A percentile compares a stretch with the other conserved stretches of the same genome.
These are phyloP conservation scores for Aureobasidium lini DNA, from an alignment of 2,329 filamentous ascomycete genomes.

Conservation along the genomic window DNA sequence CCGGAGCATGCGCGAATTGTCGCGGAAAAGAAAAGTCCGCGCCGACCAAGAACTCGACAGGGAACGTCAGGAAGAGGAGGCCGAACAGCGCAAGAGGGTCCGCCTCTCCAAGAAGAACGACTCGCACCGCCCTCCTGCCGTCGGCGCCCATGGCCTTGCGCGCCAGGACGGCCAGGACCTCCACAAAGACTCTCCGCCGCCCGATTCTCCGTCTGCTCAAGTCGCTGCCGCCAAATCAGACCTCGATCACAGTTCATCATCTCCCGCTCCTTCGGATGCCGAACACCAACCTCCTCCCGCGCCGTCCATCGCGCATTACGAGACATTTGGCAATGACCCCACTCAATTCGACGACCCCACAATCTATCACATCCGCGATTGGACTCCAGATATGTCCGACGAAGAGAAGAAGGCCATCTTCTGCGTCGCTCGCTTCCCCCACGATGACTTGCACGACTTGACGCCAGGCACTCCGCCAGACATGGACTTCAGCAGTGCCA, in stretches of 20 bases:
- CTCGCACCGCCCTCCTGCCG: conserved; percentile 45
- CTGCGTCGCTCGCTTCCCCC: conserved; percentile 77
- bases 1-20: conserved; percentile 63
- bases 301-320: conserved; percentile 60
- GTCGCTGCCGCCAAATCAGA: conserved; percentile 20
- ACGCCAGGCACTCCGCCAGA: conserved; percentile 87
- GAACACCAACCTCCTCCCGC: conserved; percentile 54
- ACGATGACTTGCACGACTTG: conserved; percentile 69
- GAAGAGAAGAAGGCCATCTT: conserved; percentile 85
- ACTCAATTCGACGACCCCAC: conserved; percentile 87
- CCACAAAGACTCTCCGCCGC: conserved; percentile 20
- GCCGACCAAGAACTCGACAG: conserved; percentile 46
- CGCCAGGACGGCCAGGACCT: conserved; percentile 54
- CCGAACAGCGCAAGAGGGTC: conserved; percentile 58
- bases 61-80: conserved; percentile 45
- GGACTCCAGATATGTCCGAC: conserved; percentile 67
- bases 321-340: conserved; percentile 84
- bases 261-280: conserved; percentile 47
- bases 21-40: conserved; percentile 56
- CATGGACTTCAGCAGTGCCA: conserved; percentile 90
- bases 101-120: conserved; percentile 41
- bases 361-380: conserved; percentile 80
- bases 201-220: conserved; percentile 26
- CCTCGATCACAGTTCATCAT: conserved; percentile 57
- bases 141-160: conserved; percentile 56